Percentiles rank a stretch among this genome's conserved stretches.
Conservation (phyloP, 1,284 basidiomycete species). For the Boletellus sp. region DNA sequence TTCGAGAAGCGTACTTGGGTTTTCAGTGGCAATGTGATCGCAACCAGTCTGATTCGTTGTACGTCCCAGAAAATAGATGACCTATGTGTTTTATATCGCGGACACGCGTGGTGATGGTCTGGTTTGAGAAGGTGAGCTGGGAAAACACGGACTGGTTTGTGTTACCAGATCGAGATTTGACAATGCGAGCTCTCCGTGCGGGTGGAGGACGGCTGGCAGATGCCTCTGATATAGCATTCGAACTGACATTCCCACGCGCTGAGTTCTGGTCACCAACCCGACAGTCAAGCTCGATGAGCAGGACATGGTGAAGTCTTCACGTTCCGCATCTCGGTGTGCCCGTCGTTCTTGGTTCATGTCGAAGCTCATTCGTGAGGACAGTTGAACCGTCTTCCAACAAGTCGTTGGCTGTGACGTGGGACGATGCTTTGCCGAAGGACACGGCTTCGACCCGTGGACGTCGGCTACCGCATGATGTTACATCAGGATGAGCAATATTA, state of each 20-base stretch:
- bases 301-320: background rate
- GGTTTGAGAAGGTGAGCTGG: conserved; percentile 6
- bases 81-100: conserved; percentile 15
- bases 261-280: no score
- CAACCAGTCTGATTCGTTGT: conserved; percentile 20
- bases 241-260: background rate
- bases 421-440: no score
- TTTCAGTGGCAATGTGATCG: conserved; percentile 1
- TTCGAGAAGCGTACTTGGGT: conserved; percentile 1
- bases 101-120: background rate
- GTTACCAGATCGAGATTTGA: background rate
- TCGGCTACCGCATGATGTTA: background rate
- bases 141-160: background rate
- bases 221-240: background rate
- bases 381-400: background rate
- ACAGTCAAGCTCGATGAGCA: background rate
- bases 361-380: background rate
- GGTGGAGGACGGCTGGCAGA: background rate
- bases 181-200: conserved; percentile 1
- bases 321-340: background rate
- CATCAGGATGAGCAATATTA: conserved; percentile 18
- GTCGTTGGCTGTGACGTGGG: background rate
- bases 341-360: background rate
- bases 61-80: conserved; percentile 24
- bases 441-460: background rate